A percentile compares a stretch with the other conserved stretches of the same genome.
These are phyloP conservation scores for Lachancea quebecensis DNA, from an alignment of 805 yeast species.

Conservation along the genomic window DNA sequence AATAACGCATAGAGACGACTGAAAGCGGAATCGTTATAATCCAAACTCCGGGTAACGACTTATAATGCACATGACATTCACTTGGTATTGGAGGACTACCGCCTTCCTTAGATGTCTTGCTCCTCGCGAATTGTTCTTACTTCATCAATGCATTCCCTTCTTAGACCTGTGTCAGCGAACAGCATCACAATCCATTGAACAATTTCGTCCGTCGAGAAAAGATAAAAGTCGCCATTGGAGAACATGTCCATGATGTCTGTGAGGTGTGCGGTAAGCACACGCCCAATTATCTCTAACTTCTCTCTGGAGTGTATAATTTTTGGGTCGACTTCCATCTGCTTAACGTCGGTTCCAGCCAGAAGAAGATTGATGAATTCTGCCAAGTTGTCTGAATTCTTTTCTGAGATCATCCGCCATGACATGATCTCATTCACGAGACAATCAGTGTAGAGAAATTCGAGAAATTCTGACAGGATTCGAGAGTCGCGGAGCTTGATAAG, in stretches of 20 bases:
- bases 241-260: slow-evolving; percentile 37
- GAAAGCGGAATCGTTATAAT: too few relatives aligned
- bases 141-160: slow-evolving; percentile 32
- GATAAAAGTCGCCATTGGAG: slow-evolving; percentile 36
- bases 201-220: slow-evolving; percentile 33
- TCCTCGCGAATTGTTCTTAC: slow-evolving; percentile 43
- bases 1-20: too few relatives aligned
- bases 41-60: background rate
- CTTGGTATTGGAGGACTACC: background rate
- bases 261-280: slow-evolving; percentile 32
- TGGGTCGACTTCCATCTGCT: slow-evolving; percentile 13
- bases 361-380: slow-evolving; percentile 22
- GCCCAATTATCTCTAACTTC: slow-evolving; percentile 24
- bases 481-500: slow-evolving; percentile 12
- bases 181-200: slow-evolving; percentile 32
- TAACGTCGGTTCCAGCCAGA: slow-evolving; percentile 23
- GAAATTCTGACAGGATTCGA: slow-evolving; percentile 10
- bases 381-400: slow-evolving; percentile 27
- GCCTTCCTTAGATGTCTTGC: background rate
- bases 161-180: slow-evolving; percentile 36
- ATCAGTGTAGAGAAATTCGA: slow-evolving; percentile 19
- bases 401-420: slow-evolving; percentile 30
- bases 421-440: slow-evolving; percentile 18
- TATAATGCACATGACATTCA: background rate
- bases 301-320: slow-evolving; percentile 24